Conservation (phyloP, 306 rosid species). For the Glycyrrhiza uralensis region DNA sequence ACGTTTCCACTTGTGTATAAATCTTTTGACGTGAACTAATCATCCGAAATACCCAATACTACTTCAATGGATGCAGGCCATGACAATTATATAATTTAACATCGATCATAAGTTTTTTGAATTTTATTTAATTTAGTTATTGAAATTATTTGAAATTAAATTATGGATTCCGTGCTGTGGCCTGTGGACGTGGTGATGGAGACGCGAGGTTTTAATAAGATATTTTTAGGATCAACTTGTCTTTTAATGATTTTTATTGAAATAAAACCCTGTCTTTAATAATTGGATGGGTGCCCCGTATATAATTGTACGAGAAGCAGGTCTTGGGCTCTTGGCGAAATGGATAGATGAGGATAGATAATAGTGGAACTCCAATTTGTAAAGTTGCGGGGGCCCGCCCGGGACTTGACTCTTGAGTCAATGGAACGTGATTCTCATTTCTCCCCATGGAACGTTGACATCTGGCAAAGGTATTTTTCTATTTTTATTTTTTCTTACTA, state of each 20-base stretch:
- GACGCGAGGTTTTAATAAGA: background rate
- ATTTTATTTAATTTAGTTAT: too few species aligned
- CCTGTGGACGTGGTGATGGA: background rate
- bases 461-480: background rate
- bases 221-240: background rate
- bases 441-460: background rate
- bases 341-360: background rate
- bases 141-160: too few species aligned
- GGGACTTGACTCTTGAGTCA: background rate
- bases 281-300: background rate
- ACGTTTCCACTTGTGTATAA: too few species aligned
- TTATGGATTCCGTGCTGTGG: too few species aligned
- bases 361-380: background rate
- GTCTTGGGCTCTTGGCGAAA: background rate
- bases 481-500: too few species aligned
- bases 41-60: too few species aligned
- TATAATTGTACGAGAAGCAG: slow-evolving; percentile 8
- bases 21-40: too few species aligned
- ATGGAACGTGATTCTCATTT: background rate
- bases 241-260: too few species aligned
- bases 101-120: too few species aligned
- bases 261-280: background rate
- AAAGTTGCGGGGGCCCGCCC: too few species aligned
- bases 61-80: too few species aligned
- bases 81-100: too few species aligned